Base-by-base conservation (phyloP, 441 rosid genomes). In the Erysimum pusillum region DNA sequence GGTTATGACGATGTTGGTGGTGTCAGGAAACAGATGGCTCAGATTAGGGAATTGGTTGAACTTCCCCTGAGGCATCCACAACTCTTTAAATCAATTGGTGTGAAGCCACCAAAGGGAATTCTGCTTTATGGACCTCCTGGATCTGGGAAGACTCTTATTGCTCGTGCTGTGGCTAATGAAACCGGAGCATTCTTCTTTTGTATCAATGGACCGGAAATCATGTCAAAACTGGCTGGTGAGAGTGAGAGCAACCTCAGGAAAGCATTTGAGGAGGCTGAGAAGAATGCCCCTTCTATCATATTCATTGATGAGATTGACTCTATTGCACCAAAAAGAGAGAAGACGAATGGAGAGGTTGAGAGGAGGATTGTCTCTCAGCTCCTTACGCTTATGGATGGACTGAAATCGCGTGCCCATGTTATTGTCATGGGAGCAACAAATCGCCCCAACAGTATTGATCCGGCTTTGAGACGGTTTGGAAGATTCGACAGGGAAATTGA, bases 1-100 rank as follows among this genome's bases (percentile, higher is more conserved):
- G 85, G 83, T 41, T 84, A 80, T 75, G 83, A 82, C 53, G 85
- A 84, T 78, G 82, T 77, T 62, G 85, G 85, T 54, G 87, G 85
- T 69, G 83, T 82, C 17, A 79, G 82, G 76, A 80, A 78, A 52
- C 87, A 82, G 39, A 71, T 82, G 80, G 84, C 76, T 39, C 82
- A 77, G 59, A 82, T 79, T 51, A 63, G 85, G 60, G 87, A 84
- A 73, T 67, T 75, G 35, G 84, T 82, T 45, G 84, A 82, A 48
- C 80, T 82, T 52, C 87, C 85, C 2, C 52, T 84, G 31, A 80
- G 82, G 63, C 85, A 82, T 71, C 85, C 83, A 2, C 81, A 74
- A 32, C 83, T 82, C 1, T 84, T 81, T 59, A 84, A 81, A 76
- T 39, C 85, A 0, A 79, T 81, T 74, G 85, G 87, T 70, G 82